A percentile compares a stretch with the other conserved stretches of the same genome.
phyloP scores from a whole-genome alignment of 2,329 filamentous ascomycete species.

The Dothidotthia symphoricarpi region DNA sequence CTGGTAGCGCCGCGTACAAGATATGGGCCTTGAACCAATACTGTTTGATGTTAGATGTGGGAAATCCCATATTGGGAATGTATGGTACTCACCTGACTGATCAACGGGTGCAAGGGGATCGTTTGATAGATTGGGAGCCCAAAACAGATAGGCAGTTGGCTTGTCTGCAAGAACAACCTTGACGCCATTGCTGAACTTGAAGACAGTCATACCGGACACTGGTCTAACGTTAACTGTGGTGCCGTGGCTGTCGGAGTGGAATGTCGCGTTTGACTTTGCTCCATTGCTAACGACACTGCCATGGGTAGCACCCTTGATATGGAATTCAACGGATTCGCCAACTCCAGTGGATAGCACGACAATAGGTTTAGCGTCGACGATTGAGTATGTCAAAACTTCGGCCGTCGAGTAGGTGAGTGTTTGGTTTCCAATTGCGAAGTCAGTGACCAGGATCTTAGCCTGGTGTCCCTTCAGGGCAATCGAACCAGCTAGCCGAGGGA shows the following conservation, averaged over 20 bases:
- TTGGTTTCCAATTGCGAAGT: conserved; percentile 56
- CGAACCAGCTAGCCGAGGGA: conserved; percentile 52
- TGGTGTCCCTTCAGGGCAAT: conserved; percentile 61
- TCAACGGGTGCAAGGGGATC: conserved; percentile 42
- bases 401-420: conserved; percentile 56
- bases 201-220: conserved; percentile 34
- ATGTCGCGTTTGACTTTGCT: conserved; percentile 45
- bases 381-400: conserved; percentile 50
- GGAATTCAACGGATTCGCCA: conserved; percentile 45
- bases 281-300: conserved; percentile 43
- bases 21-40: conserved; percentile 45
- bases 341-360: conserved; percentile 42
- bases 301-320: conserved; percentile 37
- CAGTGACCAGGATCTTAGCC: conserved; percentile 61
- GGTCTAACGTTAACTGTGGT: conserved; percentile 34
- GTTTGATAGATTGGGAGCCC: conserved; percentile 42
- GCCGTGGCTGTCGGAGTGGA: conserved; percentile 43
- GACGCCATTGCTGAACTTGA: conserved; percentile 40
- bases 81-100: conserved; percentile 28
- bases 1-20: conserved; percentile 37
- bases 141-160: conserved; percentile 40
- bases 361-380: conserved; percentile 39
- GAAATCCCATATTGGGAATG: neutral
- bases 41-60: conserved; percentile 9
- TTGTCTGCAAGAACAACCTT: conserved; percentile 42